Percentiles rank a stretch among this genome's conserved stretches.
These are phyloP conservation scores for Amanita pallidorosea DNA, from an alignment of 768 basidiomycete genomes.

Conservation along the genomic window DNA sequence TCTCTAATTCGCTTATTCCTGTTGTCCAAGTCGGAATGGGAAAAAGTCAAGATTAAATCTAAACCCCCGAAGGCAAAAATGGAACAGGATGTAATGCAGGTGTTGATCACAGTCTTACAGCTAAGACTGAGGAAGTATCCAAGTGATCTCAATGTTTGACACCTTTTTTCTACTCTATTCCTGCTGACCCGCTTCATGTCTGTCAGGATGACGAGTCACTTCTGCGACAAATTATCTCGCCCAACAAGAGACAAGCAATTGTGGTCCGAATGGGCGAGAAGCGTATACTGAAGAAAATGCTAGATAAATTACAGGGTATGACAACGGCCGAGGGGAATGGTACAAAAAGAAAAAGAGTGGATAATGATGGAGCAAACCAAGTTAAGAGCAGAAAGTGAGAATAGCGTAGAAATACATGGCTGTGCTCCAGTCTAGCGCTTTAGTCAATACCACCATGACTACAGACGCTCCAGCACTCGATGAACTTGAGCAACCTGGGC, in stretches of 20 bases:
- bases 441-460: conserved; percentile 1
- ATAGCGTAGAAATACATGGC: neutral
- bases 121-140: conserved; percentile 44
- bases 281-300: conserved; percentile 35
- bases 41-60: conserved; percentile 44
- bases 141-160: conserved; percentile 46
- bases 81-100: conserved; percentile 33
- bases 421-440: conserved; percentile 1
- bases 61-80: conserved; percentile 67
- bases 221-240: conserved; percentile 24
- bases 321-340: neutral
- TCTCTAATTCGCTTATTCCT: conserved; percentile 59
- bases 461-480: neutral
- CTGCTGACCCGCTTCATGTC: neutral
- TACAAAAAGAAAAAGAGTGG: conserved; percentile 7
- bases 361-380: neutral
- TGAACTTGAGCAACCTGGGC: neutral
- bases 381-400: conserved; percentile 1
- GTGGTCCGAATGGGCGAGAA: conserved; percentile 79
- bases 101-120: conserved; percentile 38
- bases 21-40: conserved; percentile 47
- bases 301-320: conserved; percentile 13
- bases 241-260: conserved; percentile 49
- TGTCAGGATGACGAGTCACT: conserved; percentile 41
- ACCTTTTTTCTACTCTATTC: neutral